Evolutionary conservation across 1,139 yeast genomes (phyloP), one percentile per base, ranked within the genome.

Genomic region (Geotrichum fermentans): DNA sequence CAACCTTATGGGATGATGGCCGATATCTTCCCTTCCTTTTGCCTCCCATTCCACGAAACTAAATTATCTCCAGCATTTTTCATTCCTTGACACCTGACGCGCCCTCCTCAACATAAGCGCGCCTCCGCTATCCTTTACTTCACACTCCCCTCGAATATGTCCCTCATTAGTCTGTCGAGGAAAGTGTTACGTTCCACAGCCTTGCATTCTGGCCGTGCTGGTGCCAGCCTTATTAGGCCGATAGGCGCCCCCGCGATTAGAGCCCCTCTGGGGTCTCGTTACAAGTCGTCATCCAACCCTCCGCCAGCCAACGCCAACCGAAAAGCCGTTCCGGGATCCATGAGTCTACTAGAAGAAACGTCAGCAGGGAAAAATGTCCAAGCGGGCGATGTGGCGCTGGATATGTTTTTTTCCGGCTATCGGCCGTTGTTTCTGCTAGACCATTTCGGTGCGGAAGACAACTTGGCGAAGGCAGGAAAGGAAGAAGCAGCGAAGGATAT

Each of bases 341-440:
- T 21, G 20, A 36, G 41, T 14, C 29, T 43, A 36, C 26, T 43
- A 29, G 41, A 36, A 26, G 35, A 43, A 39, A 28, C 40, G 13
- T 37, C 46, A 8, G 35, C 46, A 34, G 40, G 40, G n/a, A 35
- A 36, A 21, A 43, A 36, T 29, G 22, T 43, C 16, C 46, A 36
- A 13, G 41, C 43, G 18, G 50, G 40, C 14, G 50, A 46, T n/a
- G 38, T 46, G 17, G 65, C 65, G 29, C 52, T 61, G 42, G 61
- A 61, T 30, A 53, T 61, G 40, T 61, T 63, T 46, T 57, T 61
- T 37, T 59, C 65, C 35, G 64, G 64, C 44, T 65, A 63, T 49
- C 52, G 65, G 11, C 67, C 66, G 26, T 54, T 63, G 21, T 56
- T 56, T 43, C 53, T 62, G 56, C 52, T 55, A 38, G 52, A 49